Conservation (phyloP, 306 rosid genomes). For the Pyrus betulifolia region DNA sequence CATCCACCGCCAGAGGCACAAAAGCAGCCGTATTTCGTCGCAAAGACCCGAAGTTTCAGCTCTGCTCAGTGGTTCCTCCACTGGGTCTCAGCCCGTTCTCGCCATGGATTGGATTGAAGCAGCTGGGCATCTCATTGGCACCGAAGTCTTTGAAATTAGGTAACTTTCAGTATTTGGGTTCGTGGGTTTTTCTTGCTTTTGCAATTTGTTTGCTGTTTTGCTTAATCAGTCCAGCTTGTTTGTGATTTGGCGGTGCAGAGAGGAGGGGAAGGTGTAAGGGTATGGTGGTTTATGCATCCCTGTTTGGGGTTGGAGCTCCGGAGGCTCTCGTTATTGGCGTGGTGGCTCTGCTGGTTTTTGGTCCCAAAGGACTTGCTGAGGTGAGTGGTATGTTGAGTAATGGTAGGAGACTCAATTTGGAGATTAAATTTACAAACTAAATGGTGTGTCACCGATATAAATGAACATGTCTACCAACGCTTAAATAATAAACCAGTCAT, state of each 20-base stretch:
- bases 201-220: neutral
- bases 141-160: constrained; percentile 37
- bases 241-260: constrained; percentile 34
- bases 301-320: constrained; percentile 99
- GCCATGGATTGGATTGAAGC: constrained; percentile 86
- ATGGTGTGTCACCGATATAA: rapidly evolving
- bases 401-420: no score
- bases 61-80: constrained; percentile 33
- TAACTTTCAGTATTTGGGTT: constrained; percentile 8
- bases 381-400: constrained; percentile 34
- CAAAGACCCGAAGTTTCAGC: constrained; percentile 28
- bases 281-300: constrained; percentile 73
- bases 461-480: rapidly evolving
- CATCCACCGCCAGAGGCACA: constrained; percentile 14
- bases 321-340: constrained; percentile 98
- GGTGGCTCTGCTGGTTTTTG: constrained; percentile 95
- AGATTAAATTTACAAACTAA: no score
- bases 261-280: constrained; percentile 54
- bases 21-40: constrained; percentile 23
- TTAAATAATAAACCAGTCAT: rapidly evolving
- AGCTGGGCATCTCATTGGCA: constrained; percentile 47
- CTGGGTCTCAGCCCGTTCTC: constrained; percentile 46
- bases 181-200: neutral
- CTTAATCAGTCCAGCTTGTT: neutral
- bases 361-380: constrained; percentile 99